phyloP scores from a whole-genome alignment of 192 early-diverging fungal genomes.

The Coemansia sp. region DNA sequence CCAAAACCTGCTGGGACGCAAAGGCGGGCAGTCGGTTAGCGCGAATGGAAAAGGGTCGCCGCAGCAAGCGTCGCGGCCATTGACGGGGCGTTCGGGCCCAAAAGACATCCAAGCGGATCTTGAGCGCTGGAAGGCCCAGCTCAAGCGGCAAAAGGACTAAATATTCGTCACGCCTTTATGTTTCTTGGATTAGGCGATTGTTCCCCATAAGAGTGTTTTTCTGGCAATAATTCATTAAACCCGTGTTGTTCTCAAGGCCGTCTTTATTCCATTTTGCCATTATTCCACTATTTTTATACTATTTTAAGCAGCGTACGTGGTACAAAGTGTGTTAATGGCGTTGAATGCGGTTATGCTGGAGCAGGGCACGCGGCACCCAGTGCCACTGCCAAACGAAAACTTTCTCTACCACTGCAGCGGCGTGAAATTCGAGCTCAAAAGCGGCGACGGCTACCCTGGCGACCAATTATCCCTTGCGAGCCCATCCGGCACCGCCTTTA shows the following conservation, averaged over 20 bases:
- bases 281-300: not conserved
- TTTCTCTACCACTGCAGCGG: slow-evolving; percentile 55
- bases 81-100: slow-evolving; percentile 8
- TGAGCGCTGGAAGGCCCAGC: slow-evolving; percentile 49
- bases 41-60: slow-evolving; percentile 41
- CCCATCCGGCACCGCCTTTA: slow-evolving; percentile 41
- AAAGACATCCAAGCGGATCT: slow-evolving; percentile 52
- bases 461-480: slow-evolving; percentile 15
- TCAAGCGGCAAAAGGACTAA: slow-evolving; percentile 42
- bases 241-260: no score
- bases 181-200: no score
- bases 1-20: slow-evolving; percentile 76
- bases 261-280: no score
- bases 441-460: slow-evolving; percentile 38
- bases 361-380: slow-evolving; percentile 39
- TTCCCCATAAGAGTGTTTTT: no score
- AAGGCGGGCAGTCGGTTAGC: slow-evolving; percentile 45
- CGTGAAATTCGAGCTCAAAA: slow-evolving; percentile 49
- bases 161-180: not conserved
- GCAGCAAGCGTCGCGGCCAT: slow-evolving; percentile 30
- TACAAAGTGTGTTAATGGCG: slow-evolving; percentile 13
- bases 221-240: no score
- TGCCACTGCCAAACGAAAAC: slow-evolving; percentile 46
- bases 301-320: no score
- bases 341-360: slow-evolving; percentile 49